These are phyloP conservation scores for Aspergillus sp. DNA, from an alignment of 2,329 filamentous ascomycete genomes.

Conservation along the genomic window DNA sequence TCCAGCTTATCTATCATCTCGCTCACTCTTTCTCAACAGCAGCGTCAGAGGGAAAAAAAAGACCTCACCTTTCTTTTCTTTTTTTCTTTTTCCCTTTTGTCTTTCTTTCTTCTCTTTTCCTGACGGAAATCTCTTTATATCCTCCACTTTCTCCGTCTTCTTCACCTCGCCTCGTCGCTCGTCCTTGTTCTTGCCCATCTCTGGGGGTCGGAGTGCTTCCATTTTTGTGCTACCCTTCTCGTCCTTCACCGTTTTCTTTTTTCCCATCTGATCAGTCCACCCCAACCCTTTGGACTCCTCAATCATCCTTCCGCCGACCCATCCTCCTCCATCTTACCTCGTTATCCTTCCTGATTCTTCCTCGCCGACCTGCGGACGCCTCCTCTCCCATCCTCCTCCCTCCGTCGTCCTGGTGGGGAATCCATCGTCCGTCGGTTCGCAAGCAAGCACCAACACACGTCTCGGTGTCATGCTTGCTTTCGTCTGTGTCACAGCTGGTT, in stretches of 20 bases:
- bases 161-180: conserved; percentile 3
- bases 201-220: conserved; percentile 1
- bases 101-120: conserved; percentile 17
- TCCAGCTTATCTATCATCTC: conserved; percentile 18
- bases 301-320: neutral
- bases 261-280: conserved; percentile 1
- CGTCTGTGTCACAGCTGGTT: conserved; percentile 38
- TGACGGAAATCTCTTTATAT: conserved; percentile 3
- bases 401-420: conserved; percentile 5
- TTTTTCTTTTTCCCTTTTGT: conserved; percentile 18
- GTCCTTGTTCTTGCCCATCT: conserved; percentile 7
- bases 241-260: conserved; percentile 11
- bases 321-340: neutral
- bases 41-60: conserved; percentile 11
- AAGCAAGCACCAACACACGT: conserved; percentile 15
- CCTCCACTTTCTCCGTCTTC: conserved; percentile 11
- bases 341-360: neutral
- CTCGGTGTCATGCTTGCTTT: conserved; percentile 33
- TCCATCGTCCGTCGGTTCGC: conserved; percentile 12
- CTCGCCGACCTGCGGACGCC: neutral
- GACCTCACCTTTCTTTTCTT: conserved; percentile 22
- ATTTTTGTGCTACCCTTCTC: conserved; percentile 10
- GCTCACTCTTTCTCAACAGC: conserved; percentile 1
- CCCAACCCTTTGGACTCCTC: neutral
- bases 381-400: neutral